Evolutionary conservation across 805 yeast species (phyloP), one percentile per base, ranked within the genome.

Genomic region (Grigorovia yakushimaensis): DNA sequence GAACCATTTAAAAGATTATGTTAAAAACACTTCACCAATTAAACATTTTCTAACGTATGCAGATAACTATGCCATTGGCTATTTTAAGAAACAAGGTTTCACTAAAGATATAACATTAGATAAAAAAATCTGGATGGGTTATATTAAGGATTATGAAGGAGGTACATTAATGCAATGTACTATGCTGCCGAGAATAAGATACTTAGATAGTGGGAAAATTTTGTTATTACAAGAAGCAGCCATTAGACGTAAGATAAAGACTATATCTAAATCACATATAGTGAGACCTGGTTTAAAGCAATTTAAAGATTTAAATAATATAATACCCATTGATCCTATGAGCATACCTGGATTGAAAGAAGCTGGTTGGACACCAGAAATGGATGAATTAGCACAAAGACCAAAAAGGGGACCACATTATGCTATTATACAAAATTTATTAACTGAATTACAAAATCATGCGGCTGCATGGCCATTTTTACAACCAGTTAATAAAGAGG

Each of bases 401-500:
- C 98, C 98, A 2, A 88, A 88, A 63, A 73, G 96, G 47, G 87
- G 94, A 2, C 96, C 97, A 9, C 97, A 93, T 68, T 86, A 86
- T 68, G 93, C 93, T 41, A 84, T 84, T 51, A 89, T 93, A 95
- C 87, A 86, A 56, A 88, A 88, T 47, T 67, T 93, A 17, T 73
- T 93, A 39, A 79, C 88, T 6, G 99, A 93, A 60, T 65, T 93
- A 70, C 93, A 87, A 60, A 88, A 86, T 61, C 95, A 93, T 66
- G 94, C 98, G 0, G 86, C 96, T 4, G 91, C 97, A 23, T 93
- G 98, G 98, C 98, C 99, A 37, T 93, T 93, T 67, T 79, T 88
- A 42, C 84, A 81, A 47, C 96, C 98, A 2, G 98, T 93, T 13
- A 87, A 84, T 63, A 81, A 78, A 61, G 94, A 87, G 39, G 98